phyloP scores from a whole-genome alignment of 2,329 filamentous ascomycete species.

The Claviceps pazoutovae region DNA sequence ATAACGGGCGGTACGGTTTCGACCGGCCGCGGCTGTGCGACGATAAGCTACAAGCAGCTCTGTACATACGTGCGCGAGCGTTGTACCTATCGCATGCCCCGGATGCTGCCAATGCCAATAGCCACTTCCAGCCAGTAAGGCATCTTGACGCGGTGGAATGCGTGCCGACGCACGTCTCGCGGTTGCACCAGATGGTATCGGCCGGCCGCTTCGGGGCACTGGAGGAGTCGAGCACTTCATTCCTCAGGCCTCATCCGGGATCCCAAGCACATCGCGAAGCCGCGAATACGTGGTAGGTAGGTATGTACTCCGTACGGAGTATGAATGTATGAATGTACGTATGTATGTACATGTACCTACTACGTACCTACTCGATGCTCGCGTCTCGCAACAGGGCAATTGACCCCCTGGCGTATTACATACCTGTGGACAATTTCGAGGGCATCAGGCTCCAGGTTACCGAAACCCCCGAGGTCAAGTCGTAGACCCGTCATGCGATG shows the following conservation, averaged over 20 bases:
- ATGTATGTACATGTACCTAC: too few species aligned
- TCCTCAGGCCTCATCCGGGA: too few species aligned
- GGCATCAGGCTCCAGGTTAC: not conserved
- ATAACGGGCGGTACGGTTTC: not conserved
- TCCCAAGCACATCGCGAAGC: too few species aligned
- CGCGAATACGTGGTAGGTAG: too few species aligned
- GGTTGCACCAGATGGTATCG: not conserved
- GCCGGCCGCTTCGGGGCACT: not conserved
- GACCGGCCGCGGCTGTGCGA: constrained; percentile 2
- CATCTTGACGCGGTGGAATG: not conserved
- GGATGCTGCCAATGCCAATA: not conserved
- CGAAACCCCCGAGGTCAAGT: not conserved
- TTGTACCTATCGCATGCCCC: not conserved
- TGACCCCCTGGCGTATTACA: too few species aligned
- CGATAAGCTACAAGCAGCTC: not conserved
- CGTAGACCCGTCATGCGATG: not conserved
- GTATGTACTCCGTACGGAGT: too few species aligned
- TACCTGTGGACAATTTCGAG: too few species aligned
- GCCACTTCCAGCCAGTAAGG: not conserved
- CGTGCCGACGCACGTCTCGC: not conserved
- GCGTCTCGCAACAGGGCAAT: too few species aligned
- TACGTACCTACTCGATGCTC: too few species aligned
- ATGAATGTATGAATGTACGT: too few species aligned
- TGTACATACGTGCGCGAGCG: not conserved
- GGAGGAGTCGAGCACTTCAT: not conserved